Conservation (phyloP, 1,284 basidiomycete genomes). For the Clitocybe nebularis region DNA sequence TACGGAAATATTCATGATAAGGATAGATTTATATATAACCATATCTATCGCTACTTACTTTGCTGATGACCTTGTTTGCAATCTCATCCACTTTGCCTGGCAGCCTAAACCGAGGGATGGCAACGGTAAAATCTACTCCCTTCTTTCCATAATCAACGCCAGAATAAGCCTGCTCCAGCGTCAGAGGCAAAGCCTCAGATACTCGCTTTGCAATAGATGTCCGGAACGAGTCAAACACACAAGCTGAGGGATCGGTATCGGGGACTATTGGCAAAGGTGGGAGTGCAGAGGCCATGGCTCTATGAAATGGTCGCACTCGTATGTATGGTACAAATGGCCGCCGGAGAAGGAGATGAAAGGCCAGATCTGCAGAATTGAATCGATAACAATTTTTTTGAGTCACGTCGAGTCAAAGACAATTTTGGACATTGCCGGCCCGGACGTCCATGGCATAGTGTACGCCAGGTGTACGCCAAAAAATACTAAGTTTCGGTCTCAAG, state of each 20-base stretch:
- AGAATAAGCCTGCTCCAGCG: conserved; percentile 72
- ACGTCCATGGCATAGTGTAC: not conserved
- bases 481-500: too few relatives aligned
- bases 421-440: not conserved
- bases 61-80: conserved; percentile 69
- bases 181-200: conserved; percentile 67
- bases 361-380: conserved; percentile 18
- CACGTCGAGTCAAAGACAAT: not conserved
- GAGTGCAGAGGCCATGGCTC: conserved; percentile 18
- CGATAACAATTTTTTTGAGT: conserved; percentile 19
- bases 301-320: conserved; percentile 12
- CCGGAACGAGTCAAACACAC: conserved; percentile 82
- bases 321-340: conserved; percentile 16
- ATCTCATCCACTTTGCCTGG: conserved; percentile 81
- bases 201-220: conserved; percentile 80
- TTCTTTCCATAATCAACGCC: conserved; percentile 92
- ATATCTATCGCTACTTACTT: conserved; percentile 44
- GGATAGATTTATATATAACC: conserved; percentile 1
- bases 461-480: not conserved
- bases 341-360: conserved; percentile 21
- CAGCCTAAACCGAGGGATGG: conserved; percentile 87
- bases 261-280: conserved; percentile 49
- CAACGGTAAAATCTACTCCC: conserved; percentile 89
- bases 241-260: conserved; percentile 69
- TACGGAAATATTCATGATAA: conserved; percentile 27